A percentile compares a stretch with the other conserved stretches of the same genome.
Conservation (phyloP, 108 stramenopile species). For the Mayamaea pseudoterrestris region DNA sequence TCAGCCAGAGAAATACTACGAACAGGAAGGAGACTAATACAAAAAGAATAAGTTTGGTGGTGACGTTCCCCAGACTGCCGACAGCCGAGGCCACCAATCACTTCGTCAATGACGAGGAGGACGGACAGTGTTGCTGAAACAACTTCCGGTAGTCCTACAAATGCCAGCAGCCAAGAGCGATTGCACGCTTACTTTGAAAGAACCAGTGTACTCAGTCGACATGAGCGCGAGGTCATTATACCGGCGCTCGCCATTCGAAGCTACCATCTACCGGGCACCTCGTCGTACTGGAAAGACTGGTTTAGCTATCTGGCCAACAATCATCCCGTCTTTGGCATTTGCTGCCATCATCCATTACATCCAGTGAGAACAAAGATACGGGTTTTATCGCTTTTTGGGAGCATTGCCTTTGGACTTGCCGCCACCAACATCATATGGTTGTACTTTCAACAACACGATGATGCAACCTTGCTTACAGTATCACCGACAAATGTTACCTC, state of each 20-base stretch:
- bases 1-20: too few relatives aligned
- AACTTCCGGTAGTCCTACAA: too few relatives aligned
- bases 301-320: constrained; percentile 59
- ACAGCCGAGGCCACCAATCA: too few relatives aligned
- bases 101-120: too few relatives aligned
- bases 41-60: too few relatives aligned
- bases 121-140: too few relatives aligned
- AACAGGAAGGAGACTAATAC: too few relatives aligned
- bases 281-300: constrained; percentile 53
- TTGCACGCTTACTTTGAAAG: too few relatives aligned
- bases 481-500: too few relatives aligned
- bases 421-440: constrained; percentile 64
- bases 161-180: too few relatives aligned
- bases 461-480: constrained; percentile 6
- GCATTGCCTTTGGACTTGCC: constrained; percentile 58
- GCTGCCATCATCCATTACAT: constrained; percentile 51
- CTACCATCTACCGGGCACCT: constrained; percentile 53
- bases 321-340: constrained; percentile 76
- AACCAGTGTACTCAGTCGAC: too few relatives aligned
- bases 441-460: constrained; percentile 12
- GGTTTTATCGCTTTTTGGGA: constrained; percentile 52
- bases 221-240: neutral
- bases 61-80: too few relatives aligned
- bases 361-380: constrained; percentile 47
- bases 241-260: constrained; percentile 27